These are phyloP conservation scores for Zygosaccharomyces siamensis DNA, from an alignment of 805 yeast genomes.

Conservation along the genomic window DNA sequence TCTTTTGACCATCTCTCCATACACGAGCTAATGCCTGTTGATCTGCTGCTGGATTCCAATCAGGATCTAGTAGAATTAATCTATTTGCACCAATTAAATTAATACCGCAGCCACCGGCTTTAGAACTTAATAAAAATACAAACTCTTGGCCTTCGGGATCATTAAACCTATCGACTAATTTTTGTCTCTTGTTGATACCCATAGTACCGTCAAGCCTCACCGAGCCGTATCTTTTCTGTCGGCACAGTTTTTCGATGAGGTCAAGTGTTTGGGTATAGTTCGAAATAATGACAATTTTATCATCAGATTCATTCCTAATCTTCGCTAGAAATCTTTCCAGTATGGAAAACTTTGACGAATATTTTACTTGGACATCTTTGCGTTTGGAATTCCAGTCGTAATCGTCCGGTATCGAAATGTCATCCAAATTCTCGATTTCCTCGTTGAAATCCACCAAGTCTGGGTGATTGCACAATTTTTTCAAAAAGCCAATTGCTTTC, in stretches of 20 bases:
- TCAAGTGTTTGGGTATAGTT: slow-evolving; percentile 94
- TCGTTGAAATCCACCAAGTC: slow-evolving; percentile 70
- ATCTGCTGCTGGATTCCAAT: slow-evolving; percentile 98
- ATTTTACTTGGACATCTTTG: slow-evolving; percentile 68
- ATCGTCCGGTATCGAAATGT: slow-evolving; percentile 62
- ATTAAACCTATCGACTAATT: slow-evolving; percentile 84
- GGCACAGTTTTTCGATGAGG: slow-evolving; percentile 80
- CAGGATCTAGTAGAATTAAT: slow-evolving; percentile 79
- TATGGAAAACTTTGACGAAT: slow-evolving; percentile 81
- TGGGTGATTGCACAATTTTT: slow-evolving; percentile 93
- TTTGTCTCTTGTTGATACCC: slow-evolving; percentile 88
- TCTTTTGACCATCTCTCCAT: slow-evolving; percentile 98
- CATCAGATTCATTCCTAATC: slow-evolving; percentile 77
- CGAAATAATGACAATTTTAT: slow-evolving; percentile 89
- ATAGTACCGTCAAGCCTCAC: slow-evolving; percentile 88
- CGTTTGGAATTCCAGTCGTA: slow-evolving; percentile 37
- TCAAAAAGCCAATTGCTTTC: slow-evolving; percentile 81
- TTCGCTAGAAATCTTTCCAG: slow-evolving; percentile 78
- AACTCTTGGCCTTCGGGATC: slow-evolving; percentile 84
- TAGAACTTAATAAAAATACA: slow-evolving; percentile 82
- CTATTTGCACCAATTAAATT: slow-evolving; percentile 95
- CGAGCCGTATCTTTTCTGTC: slow-evolving; percentile 66
- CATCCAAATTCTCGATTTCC: slow-evolving; percentile 59
- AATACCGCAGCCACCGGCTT: slow-evolving; percentile 99
- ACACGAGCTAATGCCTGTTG: slow-evolving; percentile 97